These are phyloP conservation scores for Mycena venus DNA, from an alignment of 768 basidiomycete genomes.

Conservation along the genomic window DNA sequence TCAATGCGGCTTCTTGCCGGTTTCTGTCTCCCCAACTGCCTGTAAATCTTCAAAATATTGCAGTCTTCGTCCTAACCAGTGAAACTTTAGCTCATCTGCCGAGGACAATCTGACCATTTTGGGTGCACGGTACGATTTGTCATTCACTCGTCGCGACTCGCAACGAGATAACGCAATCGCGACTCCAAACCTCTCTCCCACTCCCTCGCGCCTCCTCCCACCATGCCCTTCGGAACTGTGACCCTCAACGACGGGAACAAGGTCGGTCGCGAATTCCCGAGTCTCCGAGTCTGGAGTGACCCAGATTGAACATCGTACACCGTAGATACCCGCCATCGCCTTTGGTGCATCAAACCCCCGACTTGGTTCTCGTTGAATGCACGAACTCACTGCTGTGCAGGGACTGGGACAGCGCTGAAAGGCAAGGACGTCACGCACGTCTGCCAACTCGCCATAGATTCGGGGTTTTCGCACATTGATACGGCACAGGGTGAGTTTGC, in stretches of 20 bases:
- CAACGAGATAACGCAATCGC: too few relatives aligned
- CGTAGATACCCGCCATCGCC: conserved; percentile 73
- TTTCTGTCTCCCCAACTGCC: too few relatives aligned
- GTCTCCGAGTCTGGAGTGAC: too few relatives aligned
- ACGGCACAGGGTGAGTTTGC: conserved; percentile 67
- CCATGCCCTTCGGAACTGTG: conserved; percentile 20
- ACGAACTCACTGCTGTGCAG: background rate
- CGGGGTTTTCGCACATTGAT: conserved; percentile 75
- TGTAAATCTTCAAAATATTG: too few relatives aligned
- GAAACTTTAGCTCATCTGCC: too few relatives aligned
- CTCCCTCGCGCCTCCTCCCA: too few relatives aligned
- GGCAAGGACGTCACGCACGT: conserved; percentile 65
- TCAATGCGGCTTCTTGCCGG: too few relatives aligned
- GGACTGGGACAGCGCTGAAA: conserved; percentile 64
- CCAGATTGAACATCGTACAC: background rate
- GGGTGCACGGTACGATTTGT: too few relatives aligned
- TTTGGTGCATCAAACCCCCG: conserved; percentile 48
- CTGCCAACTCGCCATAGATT: conserved; percentile 69
- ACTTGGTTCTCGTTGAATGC: background rate
- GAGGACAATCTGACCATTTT: too few relatives aligned
- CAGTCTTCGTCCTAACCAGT: too few relatives aligned
- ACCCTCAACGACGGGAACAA: conserved; percentile 31
- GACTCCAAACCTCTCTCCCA: too few relatives aligned
- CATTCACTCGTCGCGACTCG: too few relatives aligned
- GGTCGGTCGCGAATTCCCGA: background rate